Evolutionary conservation across 345 rosid species (phyloP).

Genomic region (Euphorbia peplus): DNA sequence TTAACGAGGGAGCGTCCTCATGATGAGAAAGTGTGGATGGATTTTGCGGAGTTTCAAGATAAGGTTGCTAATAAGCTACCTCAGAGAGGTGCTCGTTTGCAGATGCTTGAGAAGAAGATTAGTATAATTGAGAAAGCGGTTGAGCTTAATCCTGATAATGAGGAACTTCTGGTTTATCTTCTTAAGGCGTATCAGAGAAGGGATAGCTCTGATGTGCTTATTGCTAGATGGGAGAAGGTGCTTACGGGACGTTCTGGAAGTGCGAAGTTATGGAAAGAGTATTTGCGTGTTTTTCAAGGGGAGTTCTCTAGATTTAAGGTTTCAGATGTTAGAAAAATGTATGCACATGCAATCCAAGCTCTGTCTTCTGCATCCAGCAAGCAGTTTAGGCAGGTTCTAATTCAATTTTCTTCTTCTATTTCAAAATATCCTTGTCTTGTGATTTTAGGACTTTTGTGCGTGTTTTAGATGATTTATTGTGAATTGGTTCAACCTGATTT

Average conservation of each 20-base stretch:
- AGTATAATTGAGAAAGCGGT: constrained; percentile 87
- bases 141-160: constrained; percentile 85
- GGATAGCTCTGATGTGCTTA: constrained; percentile 67
- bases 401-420: constrained; percentile 13
- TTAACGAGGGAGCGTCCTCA: constrained; percentile 74
- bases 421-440: constrained; percentile 10
- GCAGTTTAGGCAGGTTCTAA: constrained; percentile 98
- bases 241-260: constrained; percentile 70
- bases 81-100: constrained; percentile 82
- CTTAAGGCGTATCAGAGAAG: constrained; percentile 78
- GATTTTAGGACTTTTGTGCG: constrained; percentile 10
- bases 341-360: constrained; percentile 86
- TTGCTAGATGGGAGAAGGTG: constrained; percentile 80
- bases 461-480: constrained; percentile 3
- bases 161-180: constrained; percentile 70
- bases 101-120: constrained; percentile 89
- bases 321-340: constrained; percentile 81
- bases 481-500: background rate
- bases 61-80: constrained; percentile 66
- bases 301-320: constrained; percentile 95
- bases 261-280: constrained; percentile 82
- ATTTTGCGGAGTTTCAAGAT: constrained; percentile 82
- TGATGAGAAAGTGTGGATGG: constrained; percentile 81
- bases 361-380: constrained; percentile 67
- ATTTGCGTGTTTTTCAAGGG: constrained; percentile 68